phyloP scores from a whole-genome alignment of 345 rosid genomes.

The Trapa bicornis region DNA sequence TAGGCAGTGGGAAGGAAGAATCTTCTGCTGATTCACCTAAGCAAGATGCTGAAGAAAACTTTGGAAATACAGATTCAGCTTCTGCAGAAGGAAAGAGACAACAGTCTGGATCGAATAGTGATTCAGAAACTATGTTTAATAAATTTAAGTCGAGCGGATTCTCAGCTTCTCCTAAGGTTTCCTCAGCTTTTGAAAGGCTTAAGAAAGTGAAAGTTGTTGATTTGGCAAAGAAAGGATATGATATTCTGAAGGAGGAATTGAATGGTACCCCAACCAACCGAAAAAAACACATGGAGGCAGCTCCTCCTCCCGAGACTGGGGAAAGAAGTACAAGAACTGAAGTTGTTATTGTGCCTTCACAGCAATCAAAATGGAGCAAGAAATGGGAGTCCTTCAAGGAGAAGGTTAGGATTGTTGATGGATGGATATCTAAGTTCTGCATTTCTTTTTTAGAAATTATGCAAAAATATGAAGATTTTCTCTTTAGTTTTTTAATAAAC shows the following conservation, averaged over 20 bases:
- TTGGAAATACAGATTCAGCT: constrained; percentile 29
- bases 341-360: constrained; percentile 43
- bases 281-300: constrained; percentile 74
- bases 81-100: constrained; percentile 31
- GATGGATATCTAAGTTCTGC: constrained; percentile 3
- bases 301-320: constrained; percentile 53
- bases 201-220: constrained; percentile 63
- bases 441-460: constrained; percentile 3
- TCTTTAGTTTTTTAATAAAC: not conserved
- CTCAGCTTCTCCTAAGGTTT: constrained; percentile 43
- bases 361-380: constrained; percentile 65
- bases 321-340: constrained; percentile 78
- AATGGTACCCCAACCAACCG: constrained; percentile 45
- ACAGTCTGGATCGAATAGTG: constrained; percentile 30
- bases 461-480: not conserved
- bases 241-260: constrained; percentile 75
- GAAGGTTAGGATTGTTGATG: constrained; percentile 31
- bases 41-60: constrained; percentile 21
- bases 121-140: constrained; percentile 48
- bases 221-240: constrained; percentile 79
- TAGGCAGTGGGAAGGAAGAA: constrained; percentile 42
- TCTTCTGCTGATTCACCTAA: constrained; percentile 30
- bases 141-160: constrained; percentile 52
- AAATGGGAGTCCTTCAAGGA: constrained; percentile 57
- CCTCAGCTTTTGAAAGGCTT: constrained; percentile 46